These are phyloP conservation scores for Alternaria angustiovoidea DNA, from an alignment of 2,329 filamentous ascomycete genomes.

Conservation along the genomic window DNA sequence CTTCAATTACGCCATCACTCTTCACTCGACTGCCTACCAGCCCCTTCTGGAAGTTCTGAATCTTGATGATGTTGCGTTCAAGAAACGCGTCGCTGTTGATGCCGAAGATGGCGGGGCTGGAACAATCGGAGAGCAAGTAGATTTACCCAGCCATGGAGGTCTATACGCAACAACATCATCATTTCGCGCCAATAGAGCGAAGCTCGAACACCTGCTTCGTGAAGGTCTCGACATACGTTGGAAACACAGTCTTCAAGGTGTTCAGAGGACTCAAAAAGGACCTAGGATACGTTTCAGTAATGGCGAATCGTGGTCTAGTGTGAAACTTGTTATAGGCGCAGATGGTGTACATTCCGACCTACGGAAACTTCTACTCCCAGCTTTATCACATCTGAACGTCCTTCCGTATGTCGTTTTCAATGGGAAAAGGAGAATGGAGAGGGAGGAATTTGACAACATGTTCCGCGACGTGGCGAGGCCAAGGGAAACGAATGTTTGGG, in stretches of 20 bases:
- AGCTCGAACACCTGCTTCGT: conserved; percentile 46
- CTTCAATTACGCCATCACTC: conserved; percentile 52
- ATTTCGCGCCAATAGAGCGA: conserved; percentile 49
- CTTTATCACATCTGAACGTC: conserved; percentile 34
- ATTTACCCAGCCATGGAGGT: conserved; percentile 8
- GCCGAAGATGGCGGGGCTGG: conserved; percentile 34
- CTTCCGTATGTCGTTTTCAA: conserved; percentile 51
- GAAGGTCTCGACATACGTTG: conserved; percentile 50
- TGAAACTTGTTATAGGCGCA: conserved; percentile 42
- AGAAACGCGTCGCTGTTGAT: conserved; percentile 44
- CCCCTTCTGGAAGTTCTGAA: conserved; percentile 44
- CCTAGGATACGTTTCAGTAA: conserved; percentile 19
- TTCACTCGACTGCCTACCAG: conserved; percentile 44
- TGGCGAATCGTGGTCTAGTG: conserved; percentile 8
- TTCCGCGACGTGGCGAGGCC: conserved; percentile 14
- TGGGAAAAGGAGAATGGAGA: conserved; percentile 25
- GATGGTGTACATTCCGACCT: conserved; percentile 52
- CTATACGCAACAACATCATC: conserved; percentile 3
- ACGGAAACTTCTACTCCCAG: conserved; percentile 36
- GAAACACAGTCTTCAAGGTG: conserved; percentile 28
- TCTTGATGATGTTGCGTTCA: conserved; percentile 44
- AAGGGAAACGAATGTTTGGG: conserved; percentile 25
- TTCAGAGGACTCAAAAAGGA: conserved; percentile 13
- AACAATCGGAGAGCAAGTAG: conserved; percentile 15
- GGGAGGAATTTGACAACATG: conserved; percentile 34